Percentiles rank a stretch among this genome's conserved stretches.
Conservation (phyloP, 1,284 basidiomycete species). For the Vanrija pseudolonga region DNA sequence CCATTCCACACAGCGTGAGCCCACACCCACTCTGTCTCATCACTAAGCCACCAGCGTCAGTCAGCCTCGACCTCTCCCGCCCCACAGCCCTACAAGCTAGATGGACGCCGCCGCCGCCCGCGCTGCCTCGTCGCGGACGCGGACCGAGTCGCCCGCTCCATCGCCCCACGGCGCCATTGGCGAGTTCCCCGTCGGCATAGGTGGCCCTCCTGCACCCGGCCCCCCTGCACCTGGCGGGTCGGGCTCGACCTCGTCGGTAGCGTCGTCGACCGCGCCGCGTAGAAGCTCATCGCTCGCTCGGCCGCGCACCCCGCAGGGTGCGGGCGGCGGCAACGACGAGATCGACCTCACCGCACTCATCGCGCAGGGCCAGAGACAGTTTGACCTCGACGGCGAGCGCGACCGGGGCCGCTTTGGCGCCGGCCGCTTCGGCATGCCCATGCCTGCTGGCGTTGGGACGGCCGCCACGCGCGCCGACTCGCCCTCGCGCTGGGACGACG, state of each 20-base stretch:
- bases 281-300: neutral
- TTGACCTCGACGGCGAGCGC: slow-evolving; percentile 12
- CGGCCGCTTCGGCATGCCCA: slow-evolving; percentile 8
- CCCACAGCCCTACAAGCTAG: neutral
- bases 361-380: slow-evolving; percentile 23
- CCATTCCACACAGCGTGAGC: neutral
- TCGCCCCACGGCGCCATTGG: slow-evolving; percentile 25
- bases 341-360: slow-evolving; percentile 23
- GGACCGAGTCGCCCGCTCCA: slow-evolving; percentile 8
- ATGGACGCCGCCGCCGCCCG: neutral
- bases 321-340: slow-evolving; percentile 12
- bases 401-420: slow-evolving; percentile 9
- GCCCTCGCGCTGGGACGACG: slow-evolving; percentile 12
- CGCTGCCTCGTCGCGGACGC: neutral
- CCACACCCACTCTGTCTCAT: neutral
- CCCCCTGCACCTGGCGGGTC: too few relatives aligned
- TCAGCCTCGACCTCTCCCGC: neutral
- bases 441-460: neutral
- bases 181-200: slow-evolving; percentile 7
- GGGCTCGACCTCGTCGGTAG: neutral
- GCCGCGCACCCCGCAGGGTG: slow-evolving; percentile 1
- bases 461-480: slow-evolving; percentile 2
- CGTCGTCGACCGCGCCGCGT: neutral
- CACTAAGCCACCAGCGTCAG: neutral
- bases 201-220: too few relatives aligned